Conservation (phyloP, 129 eudicot species). For the Chrysanthemum makinoi region DNA sequence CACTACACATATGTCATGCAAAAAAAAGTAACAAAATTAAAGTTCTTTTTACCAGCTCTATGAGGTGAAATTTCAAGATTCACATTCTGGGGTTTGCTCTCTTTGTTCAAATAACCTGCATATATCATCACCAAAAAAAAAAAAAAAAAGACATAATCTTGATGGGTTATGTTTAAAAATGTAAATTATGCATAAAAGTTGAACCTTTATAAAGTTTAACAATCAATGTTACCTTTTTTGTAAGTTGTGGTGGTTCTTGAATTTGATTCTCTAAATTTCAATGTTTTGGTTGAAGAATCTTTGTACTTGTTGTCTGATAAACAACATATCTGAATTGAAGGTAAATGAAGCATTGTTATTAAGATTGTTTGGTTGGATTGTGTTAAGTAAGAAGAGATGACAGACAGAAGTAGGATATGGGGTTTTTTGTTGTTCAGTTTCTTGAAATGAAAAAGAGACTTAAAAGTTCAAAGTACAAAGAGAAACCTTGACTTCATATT, state of each 20-base stretch:
- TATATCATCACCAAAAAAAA: conserved; percentile 15
- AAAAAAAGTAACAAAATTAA: neutral
- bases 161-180: neutral
- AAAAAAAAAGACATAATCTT: conserved; percentile 12
- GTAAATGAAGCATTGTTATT: conserved; percentile 25
- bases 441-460: neutral
- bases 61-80: conserved; percentile 87
- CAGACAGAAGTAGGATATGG: conserved; percentile 12
- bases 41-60: conserved; percentile 67
- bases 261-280: conserved; percentile 25
- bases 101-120: conserved; percentile 38
- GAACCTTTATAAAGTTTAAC: neutral
- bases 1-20: conserved; percentile 3
- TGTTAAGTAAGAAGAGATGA: neutral
- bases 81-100: conserved; percentile 50
- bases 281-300: conserved; percentile 20
- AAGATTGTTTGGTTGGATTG: neutral
- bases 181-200: no score
- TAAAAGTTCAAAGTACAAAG: neutral
- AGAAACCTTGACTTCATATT: neutral
- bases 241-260: conserved; percentile 25
- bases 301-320: conserved; percentile 25
- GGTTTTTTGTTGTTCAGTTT: conserved; percentile 1
- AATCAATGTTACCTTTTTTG: conserved; percentile 25
- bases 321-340: conserved; percentile 24